Evolutionary conservation across 2,329 filamentous ascomycete species (phyloP).

Genomic region (Fusarium anguioides): DNA sequence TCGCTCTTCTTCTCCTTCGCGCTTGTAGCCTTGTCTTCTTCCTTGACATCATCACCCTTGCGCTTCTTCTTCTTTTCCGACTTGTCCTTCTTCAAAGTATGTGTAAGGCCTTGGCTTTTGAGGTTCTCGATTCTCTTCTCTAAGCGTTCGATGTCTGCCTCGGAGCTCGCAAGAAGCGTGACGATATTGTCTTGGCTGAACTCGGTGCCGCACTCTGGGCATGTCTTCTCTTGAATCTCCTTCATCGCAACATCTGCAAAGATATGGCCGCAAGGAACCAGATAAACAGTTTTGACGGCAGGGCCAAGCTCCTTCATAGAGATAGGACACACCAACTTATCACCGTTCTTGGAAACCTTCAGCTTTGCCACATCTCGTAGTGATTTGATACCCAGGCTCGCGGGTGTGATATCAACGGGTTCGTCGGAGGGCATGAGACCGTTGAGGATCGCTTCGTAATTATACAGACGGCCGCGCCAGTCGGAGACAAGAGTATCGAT

Average conservation of each 20-base stretch:
- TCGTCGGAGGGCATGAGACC: constrained; percentile 69
- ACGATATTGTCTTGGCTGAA: constrained; percentile 83
- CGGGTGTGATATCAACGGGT: constrained; percentile 60
- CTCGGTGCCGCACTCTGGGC: constrained; percentile 78
- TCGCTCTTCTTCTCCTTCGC: constrained; percentile 49
- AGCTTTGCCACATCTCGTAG: constrained; percentile 89
- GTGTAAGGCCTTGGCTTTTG: constrained; percentile 77
- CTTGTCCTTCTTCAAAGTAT: constrained; percentile 87
- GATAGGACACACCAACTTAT: constrained; percentile 84
- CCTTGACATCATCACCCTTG: constrained; percentile 54
- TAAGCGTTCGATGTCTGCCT: constrained; percentile 76
- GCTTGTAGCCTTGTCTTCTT: constrained; percentile 63
- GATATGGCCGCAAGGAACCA: constrained; percentile 95
- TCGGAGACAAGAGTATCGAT: constrained; percentile 83
- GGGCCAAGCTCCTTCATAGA: constrained; percentile 88
- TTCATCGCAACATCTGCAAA: constrained; percentile 89
- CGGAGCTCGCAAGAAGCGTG: constrained; percentile 78
- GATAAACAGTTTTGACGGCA: constrained; percentile 81
- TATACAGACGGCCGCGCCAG: constrained; percentile 85
- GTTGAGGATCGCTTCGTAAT: constrained; percentile 89
- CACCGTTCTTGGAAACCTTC: constrained; percentile 68
- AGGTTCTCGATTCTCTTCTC: constrained; percentile 75
- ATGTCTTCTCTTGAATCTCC: constrained; percentile 74
- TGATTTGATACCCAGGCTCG: constrained; percentile 74
- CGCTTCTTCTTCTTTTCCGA: constrained; percentile 77